Evolutionary conservation across 768 basidiomycete species (phyloP).

Genomic region (Calocybe gangraenosa): DNA sequence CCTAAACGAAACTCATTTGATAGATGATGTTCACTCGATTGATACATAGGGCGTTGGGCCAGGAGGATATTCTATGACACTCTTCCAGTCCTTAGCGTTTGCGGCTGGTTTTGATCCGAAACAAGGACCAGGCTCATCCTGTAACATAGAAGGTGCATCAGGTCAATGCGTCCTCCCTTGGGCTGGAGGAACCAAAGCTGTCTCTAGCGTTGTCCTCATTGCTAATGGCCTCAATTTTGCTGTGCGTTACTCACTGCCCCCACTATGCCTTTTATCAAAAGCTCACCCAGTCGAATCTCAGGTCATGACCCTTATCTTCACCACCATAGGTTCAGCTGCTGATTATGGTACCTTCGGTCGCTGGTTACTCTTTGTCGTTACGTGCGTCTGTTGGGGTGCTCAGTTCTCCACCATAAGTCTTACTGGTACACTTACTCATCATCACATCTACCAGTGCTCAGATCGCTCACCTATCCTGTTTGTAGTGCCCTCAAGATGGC

Average conservation of each 20-base stretch:
- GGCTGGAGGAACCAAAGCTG: slow-evolving; percentile 66
- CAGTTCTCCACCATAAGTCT: slow-evolving; percentile 77
- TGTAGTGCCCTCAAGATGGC: slow-evolving; percentile 65
- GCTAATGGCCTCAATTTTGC: slow-evolving; percentile 77
- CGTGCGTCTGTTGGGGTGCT: slow-evolving; percentile 74
- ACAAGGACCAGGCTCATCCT: slow-evolving; percentile 67
- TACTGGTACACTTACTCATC: slow-evolving; percentile 42
- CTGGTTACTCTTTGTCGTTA: slow-evolving; percentile 71
- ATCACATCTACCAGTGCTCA: neutral
- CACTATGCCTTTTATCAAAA: neutral
- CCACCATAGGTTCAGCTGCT: slow-evolving; percentile 70
- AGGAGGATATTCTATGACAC: slow-evolving; percentile 62
- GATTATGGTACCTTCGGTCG: slow-evolving; percentile 76
- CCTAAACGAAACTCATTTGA: neutral
- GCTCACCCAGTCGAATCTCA: slow-evolving; percentile 16
- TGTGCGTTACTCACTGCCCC: slow-evolving; percentile 29
- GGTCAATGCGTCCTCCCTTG: slow-evolving; percentile 79
- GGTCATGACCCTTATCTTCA: slow-evolving; percentile 81
- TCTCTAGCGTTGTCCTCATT: slow-evolving; percentile 73
- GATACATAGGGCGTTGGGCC: slow-evolving; percentile 61
- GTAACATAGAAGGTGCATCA: slow-evolving; percentile 49
- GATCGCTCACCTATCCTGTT: neutral
- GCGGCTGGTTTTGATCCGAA: slow-evolving; percentile 73
- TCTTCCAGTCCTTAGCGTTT: slow-evolving; percentile 69
- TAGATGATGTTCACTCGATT: slow-evolving; percentile 2